A percentile compares a stretch with the other conserved stretches of the same genome.
These are phyloP conservation scores for thale cress (Arabidopsis thaliana) DNA, from an alignment of 345 rosid species.

Conservation along the genomic window DNA sequence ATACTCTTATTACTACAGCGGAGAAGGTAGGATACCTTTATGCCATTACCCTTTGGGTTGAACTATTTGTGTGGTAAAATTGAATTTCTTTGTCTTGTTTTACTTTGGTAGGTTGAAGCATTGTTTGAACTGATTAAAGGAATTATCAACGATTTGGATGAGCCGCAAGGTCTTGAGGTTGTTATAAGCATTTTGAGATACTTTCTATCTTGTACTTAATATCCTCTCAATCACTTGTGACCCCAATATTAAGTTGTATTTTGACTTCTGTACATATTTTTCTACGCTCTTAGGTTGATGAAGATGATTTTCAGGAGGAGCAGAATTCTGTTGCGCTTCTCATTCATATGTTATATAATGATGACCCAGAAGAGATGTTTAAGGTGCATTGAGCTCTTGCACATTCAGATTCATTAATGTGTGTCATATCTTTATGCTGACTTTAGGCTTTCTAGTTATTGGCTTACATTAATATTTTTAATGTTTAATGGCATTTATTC, in stretches of 20 bases:
- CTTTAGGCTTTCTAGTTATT: constrained; percentile 34
- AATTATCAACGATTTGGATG: constrained; percentile 92
- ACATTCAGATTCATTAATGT: constrained; percentile 20
- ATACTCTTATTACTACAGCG: constrained; percentile 71
- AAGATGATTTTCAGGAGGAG: constrained; percentile 96
- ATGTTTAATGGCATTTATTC: constrained; percentile 14
- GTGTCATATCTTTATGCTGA: constrained; percentile 30
- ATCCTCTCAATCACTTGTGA: constrained; percentile 17
- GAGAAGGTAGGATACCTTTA: constrained; percentile 61
- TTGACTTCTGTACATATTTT: constrained; percentile 12
- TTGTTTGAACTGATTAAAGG: constrained; percentile 91
- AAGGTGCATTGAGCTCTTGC: constrained; percentile 63
- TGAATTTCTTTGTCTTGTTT: constrained; percentile 27
- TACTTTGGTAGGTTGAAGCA: constrained; percentile 74
- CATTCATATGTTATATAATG: constrained; percentile 86
- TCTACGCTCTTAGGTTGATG: constrained; percentile 64
- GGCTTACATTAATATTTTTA: neutral
- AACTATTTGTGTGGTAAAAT: constrained; percentile 28
- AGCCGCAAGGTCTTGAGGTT: constrained; percentile 67
- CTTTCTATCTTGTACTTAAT: constrained; percentile 19
- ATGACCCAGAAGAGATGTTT: constrained; percentile 94
- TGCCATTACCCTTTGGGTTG: constrained; percentile 25
- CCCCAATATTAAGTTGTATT: constrained; percentile 20
- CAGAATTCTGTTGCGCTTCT: constrained; percentile 98
- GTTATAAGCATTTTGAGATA: constrained; percentile 33